Percentiles rank a stretch among this genome's conserved stretches.
These are phyloP conservation scores for Linnemannia zychae DNA, from an alignment of 192 early-diverging fungal species.

Conservation along the genomic window DNA sequence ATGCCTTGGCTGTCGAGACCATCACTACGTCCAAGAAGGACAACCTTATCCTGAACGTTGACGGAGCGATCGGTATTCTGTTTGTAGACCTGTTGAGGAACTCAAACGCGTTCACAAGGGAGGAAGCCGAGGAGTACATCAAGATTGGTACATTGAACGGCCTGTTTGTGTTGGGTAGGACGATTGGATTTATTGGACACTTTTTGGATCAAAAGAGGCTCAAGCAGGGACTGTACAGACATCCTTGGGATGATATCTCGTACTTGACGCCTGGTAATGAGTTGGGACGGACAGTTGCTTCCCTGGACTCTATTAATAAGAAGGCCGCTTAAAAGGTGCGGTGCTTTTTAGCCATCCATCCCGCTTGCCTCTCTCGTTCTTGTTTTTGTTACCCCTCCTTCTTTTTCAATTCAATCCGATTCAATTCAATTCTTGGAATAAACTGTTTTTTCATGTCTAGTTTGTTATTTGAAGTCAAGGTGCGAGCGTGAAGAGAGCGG, in stretches of 20 bases:
- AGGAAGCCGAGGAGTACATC: slow-evolving; percentile 97
- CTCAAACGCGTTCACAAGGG: slow-evolving; percentile 92
- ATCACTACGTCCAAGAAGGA: slow-evolving; percentile 99
- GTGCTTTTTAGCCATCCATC: background rate
- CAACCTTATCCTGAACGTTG: slow-evolving; percentile 95
- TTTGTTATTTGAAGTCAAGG: too few species aligned
- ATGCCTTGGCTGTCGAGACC: slow-evolving; percentile 93
- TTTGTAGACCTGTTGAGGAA: slow-evolving; percentile 96
- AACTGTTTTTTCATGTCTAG: too few species aligned
- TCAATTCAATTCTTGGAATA: too few species aligned
- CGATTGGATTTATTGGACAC: slow-evolving; percentile 98
- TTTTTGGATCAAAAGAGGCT: slow-evolving; percentile 98
- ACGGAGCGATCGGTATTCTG: slow-evolving; percentile 94
- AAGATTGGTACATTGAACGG: slow-evolving; percentile 97
- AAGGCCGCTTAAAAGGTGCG: slow-evolving; percentile 33
- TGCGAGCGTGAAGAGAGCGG: too few species aligned
- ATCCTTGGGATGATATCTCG: slow-evolving; percentile 98
- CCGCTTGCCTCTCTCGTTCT: background rate
- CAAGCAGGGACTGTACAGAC: slow-evolving; percentile 98
- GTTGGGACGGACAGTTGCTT: slow-evolving; percentile 56
- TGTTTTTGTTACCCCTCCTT: background rate
- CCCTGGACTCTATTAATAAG: slow-evolving; percentile 53
- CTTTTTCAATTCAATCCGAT: background rate
- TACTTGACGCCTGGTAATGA: slow-evolving; percentile 77
- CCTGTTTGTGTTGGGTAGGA: slow-evolving; percentile 94